A percentile compares a stretch with the other conserved stretches of the same genome.
phyloP scores from a whole-genome alignment of 805 yeast genomes.

The Saitoella complicata region DNA sequence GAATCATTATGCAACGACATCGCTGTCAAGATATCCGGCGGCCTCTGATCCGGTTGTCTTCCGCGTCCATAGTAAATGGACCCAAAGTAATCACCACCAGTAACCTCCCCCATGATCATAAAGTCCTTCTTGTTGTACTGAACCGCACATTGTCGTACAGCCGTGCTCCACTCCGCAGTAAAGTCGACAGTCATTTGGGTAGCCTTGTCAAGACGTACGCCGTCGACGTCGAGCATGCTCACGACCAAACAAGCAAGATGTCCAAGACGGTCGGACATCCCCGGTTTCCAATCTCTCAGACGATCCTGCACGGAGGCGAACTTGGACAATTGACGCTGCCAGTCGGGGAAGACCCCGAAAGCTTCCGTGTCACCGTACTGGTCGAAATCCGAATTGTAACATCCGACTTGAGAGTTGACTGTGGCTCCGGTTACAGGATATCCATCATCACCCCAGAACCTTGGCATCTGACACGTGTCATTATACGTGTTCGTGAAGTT shows the following conservation, averaged over 20 bases:
- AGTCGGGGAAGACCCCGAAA: slow-evolving; percentile 2
- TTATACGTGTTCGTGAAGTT: slow-evolving; percentile 1
- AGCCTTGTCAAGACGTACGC: slow-evolving; percentile 3
- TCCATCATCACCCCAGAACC: slow-evolving; percentile 3
- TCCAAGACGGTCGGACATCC: not conserved
- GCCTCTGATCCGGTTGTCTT: slow-evolving; percentile 2
- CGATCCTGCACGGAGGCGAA: slow-evolving; percentile 4
- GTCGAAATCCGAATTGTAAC: slow-evolving; percentile 1
- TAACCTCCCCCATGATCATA: slow-evolving; percentile 2
- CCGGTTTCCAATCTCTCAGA: slow-evolving; percentile 2
- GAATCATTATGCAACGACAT: not conserved
- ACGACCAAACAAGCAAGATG: slow-evolving; percentile 2
- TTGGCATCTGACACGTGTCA: not conserved
- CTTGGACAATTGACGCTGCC: slow-evolving; percentile 4
- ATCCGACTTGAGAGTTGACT: not conserved
- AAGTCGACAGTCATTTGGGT: slow-evolving; percentile 4
- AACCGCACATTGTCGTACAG: not conserved
- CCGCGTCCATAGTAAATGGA: slow-evolving; percentile 1
- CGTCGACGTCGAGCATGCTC: slow-evolving; percentile 3
- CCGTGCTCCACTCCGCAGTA: slow-evolving; percentile 1
- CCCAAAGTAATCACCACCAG: slow-evolving; percentile 1
- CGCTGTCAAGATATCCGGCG: not conserved
- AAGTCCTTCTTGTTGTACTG: not conserved
- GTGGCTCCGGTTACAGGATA: not conserved
- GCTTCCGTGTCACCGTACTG: slow-evolving; percentile 4